Percentiles rank a stretch among this genome's conserved stretches.
Evolutionary conservation across 805 yeast species (phyloP).

Genomic region (Phaffomyces thermotolerans): DNA sequence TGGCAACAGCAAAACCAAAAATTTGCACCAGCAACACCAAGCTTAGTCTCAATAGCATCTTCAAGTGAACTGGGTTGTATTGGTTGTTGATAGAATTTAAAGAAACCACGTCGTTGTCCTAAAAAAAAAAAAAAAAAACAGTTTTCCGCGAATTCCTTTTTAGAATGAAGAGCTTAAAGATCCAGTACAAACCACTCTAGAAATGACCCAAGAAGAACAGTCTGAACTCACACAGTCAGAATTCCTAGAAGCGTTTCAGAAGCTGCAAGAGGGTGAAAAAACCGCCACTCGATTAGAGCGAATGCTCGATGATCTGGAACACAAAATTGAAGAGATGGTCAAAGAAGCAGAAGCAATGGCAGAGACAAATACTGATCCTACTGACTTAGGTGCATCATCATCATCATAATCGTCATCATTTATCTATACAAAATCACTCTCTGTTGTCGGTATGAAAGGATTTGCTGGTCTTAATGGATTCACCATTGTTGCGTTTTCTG

Average conservation of each 20-base stretch:
- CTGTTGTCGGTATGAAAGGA: slow-evolving; percentile 54
- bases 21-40: slow-evolving; percentile 5
- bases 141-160: background rate
- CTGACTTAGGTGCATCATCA: background rate
- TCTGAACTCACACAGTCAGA: slow-evolving; percentile 16
- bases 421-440: slow-evolving; percentile 18
- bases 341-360: slow-evolving; percentile 35
- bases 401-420: background rate
- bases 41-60: slow-evolving; percentile 2
- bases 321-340: slow-evolving; percentile 51
- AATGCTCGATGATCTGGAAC: slow-evolving; percentile 58
- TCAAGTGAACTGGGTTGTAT: background rate
- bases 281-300: slow-evolving; percentile 56
- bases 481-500: slow-evolving; percentile 34
- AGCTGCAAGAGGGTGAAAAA: slow-evolving; percentile 60
- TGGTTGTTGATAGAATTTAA: background rate
- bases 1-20: slow-evolving; percentile 4
- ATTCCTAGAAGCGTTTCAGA: slow-evolving; percentile 50
- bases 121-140: background rate
- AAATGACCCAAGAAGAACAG: slow-evolving; percentile 10
- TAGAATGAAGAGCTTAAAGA: background rate
- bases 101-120: background rate
- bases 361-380: background rate
- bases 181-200: background rate
- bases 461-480: slow-evolving; percentile 68